Percentiles rank a stretch among this genome's conserved stretches.
These are phyloP conservation scores for Hyaloscypha finlandica DNA, from an alignment of 495 filamentous ascomycete genomes.

Conservation along the genomic window DNA sequence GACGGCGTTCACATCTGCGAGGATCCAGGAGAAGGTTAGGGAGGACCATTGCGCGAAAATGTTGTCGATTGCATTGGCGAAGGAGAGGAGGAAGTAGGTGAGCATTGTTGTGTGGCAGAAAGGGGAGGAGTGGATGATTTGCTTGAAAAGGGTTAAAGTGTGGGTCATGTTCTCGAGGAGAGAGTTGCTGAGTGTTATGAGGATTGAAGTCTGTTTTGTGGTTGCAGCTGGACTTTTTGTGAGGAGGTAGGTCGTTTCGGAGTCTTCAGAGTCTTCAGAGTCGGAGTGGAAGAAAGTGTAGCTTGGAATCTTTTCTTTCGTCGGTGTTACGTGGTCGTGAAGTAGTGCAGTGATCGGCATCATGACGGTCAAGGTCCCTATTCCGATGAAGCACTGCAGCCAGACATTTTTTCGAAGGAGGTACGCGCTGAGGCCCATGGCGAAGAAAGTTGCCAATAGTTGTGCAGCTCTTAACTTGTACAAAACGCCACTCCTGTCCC, in stretches of 20 bases:
- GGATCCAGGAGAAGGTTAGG: slow-evolving; percentile 10
- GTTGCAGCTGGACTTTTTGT: background rate
- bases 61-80: background rate
- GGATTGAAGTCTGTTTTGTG: background rate
- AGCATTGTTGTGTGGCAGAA: slow-evolving; percentile 9
- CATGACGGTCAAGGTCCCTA: background rate
- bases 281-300: background rate
- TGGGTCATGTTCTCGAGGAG: slow-evolving; percentile 4
- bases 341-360: slow-evolving; percentile 10
- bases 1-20: slow-evolving; percentile 12
- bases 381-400: slow-evolving; percentile 15
- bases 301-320: background rate
- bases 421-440: slow-evolving; percentile 11
- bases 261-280: slow-evolving; percentile 6
- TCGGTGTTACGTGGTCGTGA: background rate
- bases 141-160: slow-evolving; percentile 11
- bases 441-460: slow-evolving; percentile 4
- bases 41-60: slow-evolving; percentile 17
- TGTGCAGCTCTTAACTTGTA: slow-evolving; percentile 10
- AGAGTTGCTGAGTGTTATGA: slow-evolving; percentile 8
- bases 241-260: background rate
- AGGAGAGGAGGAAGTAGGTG: slow-evolving; percentile 10
- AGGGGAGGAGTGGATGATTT: slow-evolving; percentile 8
- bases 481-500: slow-evolving; percentile 9
- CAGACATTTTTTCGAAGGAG: slow-evolving; percentile 18